A percentile compares a stretch with the other conserved stretches of the same genome.
phyloP scores from a whole-genome alignment of 352 stramenopile species.

The Phytopythium chamaehyphon region DNA sequence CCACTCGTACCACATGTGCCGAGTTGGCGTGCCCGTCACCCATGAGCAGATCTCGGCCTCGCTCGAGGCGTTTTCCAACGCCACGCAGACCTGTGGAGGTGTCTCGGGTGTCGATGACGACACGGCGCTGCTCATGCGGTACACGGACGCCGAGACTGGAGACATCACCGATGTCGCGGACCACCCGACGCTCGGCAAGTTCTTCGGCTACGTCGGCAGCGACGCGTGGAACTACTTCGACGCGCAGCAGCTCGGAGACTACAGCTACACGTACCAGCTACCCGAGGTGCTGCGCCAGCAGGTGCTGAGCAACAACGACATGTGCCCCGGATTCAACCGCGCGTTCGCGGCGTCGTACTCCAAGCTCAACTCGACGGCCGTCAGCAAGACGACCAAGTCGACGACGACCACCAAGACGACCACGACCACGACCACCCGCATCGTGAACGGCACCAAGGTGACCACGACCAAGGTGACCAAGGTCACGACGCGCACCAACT shows the following conservation, averaged over 20 bases:
- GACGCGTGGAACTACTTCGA: conserved; percentile 62
- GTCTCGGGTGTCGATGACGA: conserved; percentile 30
- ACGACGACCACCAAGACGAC: conserved; percentile 42
- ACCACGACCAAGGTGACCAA: conserved; percentile 50
- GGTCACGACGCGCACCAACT: conserved; percentile 27
- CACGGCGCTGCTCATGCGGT: conserved; percentile 35
- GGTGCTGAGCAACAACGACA: conserved; percentile 58
- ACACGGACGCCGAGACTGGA: conserved; percentile 27
- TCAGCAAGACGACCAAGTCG: conserved; percentile 36
- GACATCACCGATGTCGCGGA: conserved; percentile 44
- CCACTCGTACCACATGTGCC: conserved; percentile 64
- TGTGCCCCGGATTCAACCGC: conserved; percentile 53
- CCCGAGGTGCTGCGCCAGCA: conserved; percentile 53
- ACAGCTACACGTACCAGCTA: conserved; percentile 71
- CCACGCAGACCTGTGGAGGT: conserved; percentile 38
- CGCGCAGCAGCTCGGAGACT: conserved; percentile 57
- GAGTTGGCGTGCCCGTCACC: conserved; percentile 41
- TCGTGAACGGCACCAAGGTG: conserved; percentile 49
- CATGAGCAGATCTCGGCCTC: conserved; percentile 40
- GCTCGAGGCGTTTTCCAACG: conserved; percentile 35
- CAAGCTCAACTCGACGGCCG: conserved; percentile 26
- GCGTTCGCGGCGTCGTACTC: conserved; percentile 38
- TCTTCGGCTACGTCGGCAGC: conserved; percentile 50
- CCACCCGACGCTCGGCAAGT: conserved; percentile 59
- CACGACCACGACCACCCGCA: conserved; percentile 36